Percentiles rank a stretch among this genome's conserved stretches.
Evolutionary conservation across 2,329 filamentous ascomycete species (phyloP).

Genomic region (Sporothrix curviconia): DNA sequence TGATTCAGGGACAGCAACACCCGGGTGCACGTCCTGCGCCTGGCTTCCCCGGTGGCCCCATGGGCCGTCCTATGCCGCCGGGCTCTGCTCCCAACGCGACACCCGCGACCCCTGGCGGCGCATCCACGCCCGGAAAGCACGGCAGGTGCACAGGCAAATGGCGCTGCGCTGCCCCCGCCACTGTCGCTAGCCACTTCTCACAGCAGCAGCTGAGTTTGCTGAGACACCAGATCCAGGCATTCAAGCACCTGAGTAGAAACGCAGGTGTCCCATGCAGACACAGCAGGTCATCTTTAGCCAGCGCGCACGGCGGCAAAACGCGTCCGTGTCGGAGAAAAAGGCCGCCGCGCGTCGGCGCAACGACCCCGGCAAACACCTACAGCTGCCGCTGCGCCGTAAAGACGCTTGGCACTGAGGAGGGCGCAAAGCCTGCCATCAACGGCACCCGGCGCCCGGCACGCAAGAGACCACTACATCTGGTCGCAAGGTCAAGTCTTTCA

Average conservation of each 20-base stretch:
- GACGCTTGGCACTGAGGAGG: slow-evolving; percentile 30
- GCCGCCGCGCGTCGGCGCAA: slow-evolving; percentile 27
- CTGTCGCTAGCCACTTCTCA: slow-evolving; percentile 57
- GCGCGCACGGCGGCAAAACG: slow-evolving; percentile 54
- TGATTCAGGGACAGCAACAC: slow-evolving; percentile 22
- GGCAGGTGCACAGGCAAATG: background rate
- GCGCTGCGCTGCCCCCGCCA: slow-evolving; percentile 21
- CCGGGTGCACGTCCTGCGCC: slow-evolving; percentile 31
- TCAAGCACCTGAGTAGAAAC: slow-evolving; percentile 85
- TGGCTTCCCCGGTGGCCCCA: slow-evolving; percentile 20
- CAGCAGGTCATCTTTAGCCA: slow-evolving; percentile 79
- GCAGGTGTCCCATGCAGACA: slow-evolving; percentile 66
- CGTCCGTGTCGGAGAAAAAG: slow-evolving; percentile 42
- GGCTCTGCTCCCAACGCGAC: background rate
- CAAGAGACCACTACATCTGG: slow-evolving; percentile 29
- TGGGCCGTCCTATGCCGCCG: slow-evolving; percentile 14
- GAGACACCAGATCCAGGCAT: slow-evolving; percentile 81
- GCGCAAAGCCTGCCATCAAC: slow-evolving; percentile 33
- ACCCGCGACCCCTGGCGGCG: slow-evolving; percentile 8
- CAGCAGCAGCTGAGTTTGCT: slow-evolving; percentile 73
- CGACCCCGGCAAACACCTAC: background rate
- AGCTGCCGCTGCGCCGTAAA: background rate
- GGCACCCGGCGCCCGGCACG: slow-evolving; percentile 18
- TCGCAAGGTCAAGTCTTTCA: slow-evolving; percentile 51
- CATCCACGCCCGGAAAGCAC: slow-evolving; percentile 17